Conservation (phyloP, 1,139 yeast species). For the Pichia sp. region DNA sequence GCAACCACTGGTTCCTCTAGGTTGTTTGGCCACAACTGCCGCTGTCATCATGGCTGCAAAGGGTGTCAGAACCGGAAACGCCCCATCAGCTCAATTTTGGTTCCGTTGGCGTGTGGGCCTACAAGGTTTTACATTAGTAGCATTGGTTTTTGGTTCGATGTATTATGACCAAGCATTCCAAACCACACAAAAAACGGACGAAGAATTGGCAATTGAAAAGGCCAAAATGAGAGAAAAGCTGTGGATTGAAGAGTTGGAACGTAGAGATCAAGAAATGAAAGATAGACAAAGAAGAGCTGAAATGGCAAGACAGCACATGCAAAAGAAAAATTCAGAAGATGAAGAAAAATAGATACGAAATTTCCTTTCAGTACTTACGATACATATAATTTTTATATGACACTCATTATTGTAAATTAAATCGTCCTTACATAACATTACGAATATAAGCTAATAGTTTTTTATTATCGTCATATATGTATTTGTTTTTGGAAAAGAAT, state of each 20-base stretch:
- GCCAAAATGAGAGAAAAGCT: slow-evolving; percentile 77
- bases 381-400: too few species aligned
- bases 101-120: slow-evolving; percentile 85
- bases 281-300: slow-evolving; percentile 53
- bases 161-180: slow-evolving; percentile 37
- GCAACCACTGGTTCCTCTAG: slow-evolving; percentile 78
- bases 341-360: too few species aligned
- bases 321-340: not conserved
- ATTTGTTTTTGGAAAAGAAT: too few species aligned
- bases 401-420: too few species aligned
- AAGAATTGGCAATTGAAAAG: slow-evolving; percentile 57
- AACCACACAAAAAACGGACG: slow-evolving; percentile 40
- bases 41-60: slow-evolving; percentile 76
- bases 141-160: slow-evolving; percentile 73
- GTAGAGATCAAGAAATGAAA: slow-evolving; percentile 70
- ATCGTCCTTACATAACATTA: too few species aligned
- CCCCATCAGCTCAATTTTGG: slow-evolving; percentile 71
- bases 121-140: slow-evolving; percentile 75
- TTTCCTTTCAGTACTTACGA: too few species aligned
- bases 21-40: slow-evolving; percentile 68
- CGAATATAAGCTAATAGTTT: too few species aligned
- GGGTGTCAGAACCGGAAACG: slow-evolving; percentile 66
- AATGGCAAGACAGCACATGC: slow-evolving; percentile 28
- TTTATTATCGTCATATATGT: too few species aligned
- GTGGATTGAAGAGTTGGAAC: slow-evolving; percentile 89